Conservation (phyloP, 202 grass and related monocot genomes). For the Alloteropsis angusta region DNA sequence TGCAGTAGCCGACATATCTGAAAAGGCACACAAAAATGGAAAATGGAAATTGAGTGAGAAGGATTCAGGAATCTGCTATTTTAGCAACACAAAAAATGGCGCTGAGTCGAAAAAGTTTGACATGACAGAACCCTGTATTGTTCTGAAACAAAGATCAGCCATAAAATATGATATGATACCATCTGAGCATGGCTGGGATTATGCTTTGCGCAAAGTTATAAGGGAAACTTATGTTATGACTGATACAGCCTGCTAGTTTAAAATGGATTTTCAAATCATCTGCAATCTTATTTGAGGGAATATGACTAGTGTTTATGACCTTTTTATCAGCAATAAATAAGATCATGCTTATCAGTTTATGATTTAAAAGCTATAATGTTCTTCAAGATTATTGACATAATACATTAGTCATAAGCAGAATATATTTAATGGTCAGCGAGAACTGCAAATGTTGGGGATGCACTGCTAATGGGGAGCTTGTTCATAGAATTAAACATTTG, state of each 20-base stretch:
- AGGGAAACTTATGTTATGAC: neutral
- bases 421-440: neutral
- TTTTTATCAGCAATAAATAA: neutral
- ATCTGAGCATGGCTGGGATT: neutral
- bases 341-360: neutral
- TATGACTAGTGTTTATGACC: neutral
- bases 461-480: neutral
- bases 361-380: neutral
- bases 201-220: neutral
- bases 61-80: neutral
- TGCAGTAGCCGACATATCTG: conserved; percentile 88
- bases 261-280: neutral
- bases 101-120: neutral
- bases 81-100: neutral
- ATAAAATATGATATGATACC: neutral
- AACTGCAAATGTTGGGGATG: neutral
- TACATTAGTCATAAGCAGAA: neutral
- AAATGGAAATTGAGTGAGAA: neutral
- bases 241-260: neutral
- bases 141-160: neutral
- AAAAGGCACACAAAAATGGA: conserved; percentile 12
- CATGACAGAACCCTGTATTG: neutral
- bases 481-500: neutral
- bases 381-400: neutral
- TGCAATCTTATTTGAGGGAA: neutral